Conservation (phyloP, 2,329 filamentous ascomycete species). For the Rutstroemia sp. region DNA sequence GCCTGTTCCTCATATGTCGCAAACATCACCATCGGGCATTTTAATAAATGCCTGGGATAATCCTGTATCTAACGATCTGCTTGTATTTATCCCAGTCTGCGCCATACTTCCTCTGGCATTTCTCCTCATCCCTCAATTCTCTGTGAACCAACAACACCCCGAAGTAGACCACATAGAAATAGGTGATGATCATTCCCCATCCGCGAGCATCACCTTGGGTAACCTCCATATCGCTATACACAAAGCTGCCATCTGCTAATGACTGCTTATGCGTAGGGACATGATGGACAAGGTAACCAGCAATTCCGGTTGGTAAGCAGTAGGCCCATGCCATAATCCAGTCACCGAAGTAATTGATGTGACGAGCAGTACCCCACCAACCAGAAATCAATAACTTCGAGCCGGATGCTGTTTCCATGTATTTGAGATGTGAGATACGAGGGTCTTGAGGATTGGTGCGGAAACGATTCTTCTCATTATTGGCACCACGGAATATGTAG, state of each 20-base stretch:
- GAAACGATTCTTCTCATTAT: conserved; percentile 93
- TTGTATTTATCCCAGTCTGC: conserved; percentile 89
- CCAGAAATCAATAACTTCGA: conserved; percentile 76
- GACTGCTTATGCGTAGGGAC: conserved; percentile 43
- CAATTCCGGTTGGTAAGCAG: conserved; percentile 75
- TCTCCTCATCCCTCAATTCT: conserved; percentile 80
- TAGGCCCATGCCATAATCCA: conserved; percentile 94
- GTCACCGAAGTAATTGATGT: conserved; percentile 95
- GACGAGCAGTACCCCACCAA: conserved; percentile 88
- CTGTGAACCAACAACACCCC: conserved; percentile 79
- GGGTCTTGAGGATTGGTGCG: conserved; percentile 79
- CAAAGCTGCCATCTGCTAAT: conserved; percentile 44
- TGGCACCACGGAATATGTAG: conserved; percentile 86
- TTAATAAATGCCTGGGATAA: conserved; percentile 79
- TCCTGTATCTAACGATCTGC: conserved; percentile 61
- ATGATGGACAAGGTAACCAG: conserved; percentile 66
- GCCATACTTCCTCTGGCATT: conserved; percentile 86
- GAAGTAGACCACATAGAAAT: conserved; percentile 94
- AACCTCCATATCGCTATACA: conserved; percentile 49
- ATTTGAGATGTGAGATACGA: conserved; percentile 69
- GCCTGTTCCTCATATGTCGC: no score
- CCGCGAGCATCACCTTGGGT: conserved; percentile 67
- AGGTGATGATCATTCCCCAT: conserved; percentile 82
- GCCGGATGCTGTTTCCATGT: conserved; percentile 76
- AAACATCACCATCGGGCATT: no score